Percentiles rank a stretch among this genome's conserved stretches.
Evolutionary conservation across 257 asterid genomes (phyloP).

Genomic region (Schizonepeta tenuifolia): DNA sequence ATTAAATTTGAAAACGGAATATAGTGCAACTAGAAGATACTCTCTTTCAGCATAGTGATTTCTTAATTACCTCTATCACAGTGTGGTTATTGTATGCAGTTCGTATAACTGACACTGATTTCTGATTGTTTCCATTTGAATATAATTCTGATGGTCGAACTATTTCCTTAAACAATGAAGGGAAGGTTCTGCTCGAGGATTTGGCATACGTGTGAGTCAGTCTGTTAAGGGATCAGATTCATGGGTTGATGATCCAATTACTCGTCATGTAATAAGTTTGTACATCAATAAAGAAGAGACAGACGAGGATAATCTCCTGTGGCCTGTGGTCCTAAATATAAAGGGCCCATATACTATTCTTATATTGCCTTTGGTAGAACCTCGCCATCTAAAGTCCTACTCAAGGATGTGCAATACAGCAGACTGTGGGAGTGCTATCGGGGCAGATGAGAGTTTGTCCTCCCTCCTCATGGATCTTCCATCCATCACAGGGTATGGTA

Average conservation of each 20-base stretch:
- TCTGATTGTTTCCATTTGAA: slow-evolving; percentile 10
- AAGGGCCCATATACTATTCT: slow-evolving; percentile 77
- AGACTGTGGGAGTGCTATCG: slow-evolving; percentile 82
- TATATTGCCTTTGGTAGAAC: slow-evolving; percentile 82
- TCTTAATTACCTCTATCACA: neutral
- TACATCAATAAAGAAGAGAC: slow-evolving; percentile 56
- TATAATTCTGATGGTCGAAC: slow-evolving; percentile 19
- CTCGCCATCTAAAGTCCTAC: slow-evolving; percentile 74
- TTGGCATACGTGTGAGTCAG: slow-evolving; percentile 70
- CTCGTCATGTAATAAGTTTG: slow-evolving; percentile 78
- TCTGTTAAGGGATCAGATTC: slow-evolving; percentile 92
- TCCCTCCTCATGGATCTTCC: slow-evolving; percentile 83
- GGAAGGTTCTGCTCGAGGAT: slow-evolving; percentile 95
- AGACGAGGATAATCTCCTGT: slow-evolving; percentile 55
- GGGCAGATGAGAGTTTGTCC: slow-evolving; percentile 73
- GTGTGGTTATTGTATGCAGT: slow-evolving; percentile 22
- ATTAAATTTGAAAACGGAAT: slow-evolving; percentile 5
- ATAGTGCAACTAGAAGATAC: slow-evolving; percentile 8
- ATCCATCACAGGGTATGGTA: slow-evolving; percentile 98
- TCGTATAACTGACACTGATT: slow-evolving; percentile 18
- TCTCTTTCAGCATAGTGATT: slow-evolving; percentile 5
- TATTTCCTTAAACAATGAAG: slow-evolving; percentile 42
- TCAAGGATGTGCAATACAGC: slow-evolving; percentile 66
- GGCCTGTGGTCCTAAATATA: slow-evolving; percentile 84
- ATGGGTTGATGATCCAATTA: slow-evolving; percentile 97